Conservation (phyloP, 164 flowering plant genomes). For the Aristolochia fimbriata region DNA sequence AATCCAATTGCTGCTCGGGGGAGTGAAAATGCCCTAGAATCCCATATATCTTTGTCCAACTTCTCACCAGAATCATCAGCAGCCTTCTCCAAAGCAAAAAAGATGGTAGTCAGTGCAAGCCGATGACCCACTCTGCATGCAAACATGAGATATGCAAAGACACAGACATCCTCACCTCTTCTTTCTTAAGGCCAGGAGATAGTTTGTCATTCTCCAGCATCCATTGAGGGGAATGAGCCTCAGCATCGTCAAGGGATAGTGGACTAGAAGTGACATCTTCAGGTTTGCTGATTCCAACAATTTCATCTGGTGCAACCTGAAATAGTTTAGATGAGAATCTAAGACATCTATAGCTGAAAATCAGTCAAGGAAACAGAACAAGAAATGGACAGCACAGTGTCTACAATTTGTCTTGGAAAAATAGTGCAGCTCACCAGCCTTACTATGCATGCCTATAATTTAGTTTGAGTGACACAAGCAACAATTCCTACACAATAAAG, state of each 20-base stretch:
- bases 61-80: slow-evolving; percentile 17
- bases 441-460: too few species aligned
- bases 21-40: slow-evolving; percentile 25
- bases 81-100: slow-evolving; percentile 9
- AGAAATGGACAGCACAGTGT: too few species aligned
- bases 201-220: slow-evolving; percentile 19
- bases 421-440: too few species aligned
- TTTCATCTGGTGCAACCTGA: slow-evolving; percentile 75
- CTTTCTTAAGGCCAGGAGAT: slow-evolving; percentile 15
- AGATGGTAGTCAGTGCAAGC: not conserved
- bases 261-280: slow-evolving; percentile 34
- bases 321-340: slow-evolving; percentile 6
- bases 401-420: too few species aligned
- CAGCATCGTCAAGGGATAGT: slow-evolving; percentile 25
- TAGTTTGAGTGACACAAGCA: too few species aligned
- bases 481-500: not conserved
- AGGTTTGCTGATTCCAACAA: slow-evolving; percentile 41
- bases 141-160: not conserved
- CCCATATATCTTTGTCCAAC: slow-evolving; percentile 16
- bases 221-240: slow-evolving; percentile 22
- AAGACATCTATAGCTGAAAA: not conserved
- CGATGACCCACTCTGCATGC: not conserved
- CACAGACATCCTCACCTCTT: slow-evolving; percentile 24
- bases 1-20: slow-evolving; percentile 57
- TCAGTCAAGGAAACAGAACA: too few species aligned